Evolutionary conservation across 495 filamentous ascomycete species (phyloP).

Genomic region (Pyronema domesticum): DNA sequence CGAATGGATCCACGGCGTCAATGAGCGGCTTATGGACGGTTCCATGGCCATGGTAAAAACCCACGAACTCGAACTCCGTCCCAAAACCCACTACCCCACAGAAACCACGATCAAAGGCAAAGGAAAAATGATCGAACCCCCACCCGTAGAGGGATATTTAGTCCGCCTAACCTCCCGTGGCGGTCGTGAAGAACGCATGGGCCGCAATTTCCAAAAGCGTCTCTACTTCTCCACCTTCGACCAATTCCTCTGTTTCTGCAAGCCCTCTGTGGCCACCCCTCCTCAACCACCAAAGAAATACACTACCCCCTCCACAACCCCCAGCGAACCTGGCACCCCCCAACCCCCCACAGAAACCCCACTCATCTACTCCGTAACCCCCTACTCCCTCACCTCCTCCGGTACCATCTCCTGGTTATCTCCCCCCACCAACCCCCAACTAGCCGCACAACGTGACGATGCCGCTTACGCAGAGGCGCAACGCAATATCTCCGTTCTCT

Average conservation of each 20-base stretch:
- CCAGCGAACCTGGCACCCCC: constrained; percentile 25
- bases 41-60: constrained; percentile 55
- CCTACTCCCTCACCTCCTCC: constrained; percentile 36
- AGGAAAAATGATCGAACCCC: constrained; percentile 37
- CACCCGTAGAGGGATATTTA: constrained; percentile 54
- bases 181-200: constrained; percentile 41
- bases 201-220: constrained; percentile 51
- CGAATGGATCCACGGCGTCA: constrained; percentile 54
- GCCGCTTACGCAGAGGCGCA: constrained; percentile 45
- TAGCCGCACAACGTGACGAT: constrained; percentile 33
- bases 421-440: constrained; percentile 28
- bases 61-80: constrained; percentile 56
- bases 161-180: constrained; percentile 50
- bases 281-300: constrained; percentile 42
- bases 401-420: constrained; percentile 43
- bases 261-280: constrained; percentile 44
- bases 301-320: constrained; percentile 28
- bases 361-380: constrained; percentile 45
- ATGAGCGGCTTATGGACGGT: constrained; percentile 59
- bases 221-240: constrained; percentile 56
- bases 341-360: constrained; percentile 39
- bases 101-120: constrained; percentile 26
- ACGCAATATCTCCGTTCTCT: constrained; percentile 41
- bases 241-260: constrained; percentile 48
- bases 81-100: constrained; percentile 54